Evolutionary conservation across 202 grass and related monocot species (phyloP), one percentile per base, ranked within the genome.

Genomic region (Musa balbisiana): DNA sequence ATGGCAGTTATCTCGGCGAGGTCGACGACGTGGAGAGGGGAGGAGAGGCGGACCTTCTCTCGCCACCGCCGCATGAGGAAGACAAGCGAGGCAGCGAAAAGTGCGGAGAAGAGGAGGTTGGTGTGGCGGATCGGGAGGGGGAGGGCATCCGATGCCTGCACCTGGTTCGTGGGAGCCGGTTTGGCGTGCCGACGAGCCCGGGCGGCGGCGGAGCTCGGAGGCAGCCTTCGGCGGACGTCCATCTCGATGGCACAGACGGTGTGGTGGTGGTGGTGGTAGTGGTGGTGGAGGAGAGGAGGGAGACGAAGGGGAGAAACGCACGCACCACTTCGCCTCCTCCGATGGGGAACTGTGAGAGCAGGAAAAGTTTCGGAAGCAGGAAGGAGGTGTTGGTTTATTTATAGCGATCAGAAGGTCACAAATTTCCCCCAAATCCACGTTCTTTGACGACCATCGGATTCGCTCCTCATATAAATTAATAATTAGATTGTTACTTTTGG

Each of bases 141-240:
- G 27, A 75, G 73, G 26, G 73, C 73, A 26, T 75, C 73, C 9
- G 73, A 75, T 8, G 73, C 73, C 73, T 75, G 68, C 16, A 52
- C 33, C 33, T 49, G 73, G 73, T 10, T 9, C 9, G 55, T 1
- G 53, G 73, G 3, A 13, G 22, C 23, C 23, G 63, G 13, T 43
- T 43, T 43, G 24, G 23, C 1, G 23, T 11, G 9, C 23, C 63
- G 24, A 13, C 21, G 23, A 11, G 23, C 63, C 20, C 21, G 20
- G 17, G 15, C n/a, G 58, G 62, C 2, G 63, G 23, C 63, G 23
- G 22, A 65, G 63, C 21, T 26, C 8, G 33, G 33, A 6, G 33
- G 33, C 5, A 43, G 33, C 33, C 33, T 43, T 43, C 33, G 33
- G 33, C 33, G 33, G 33, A 43, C 3, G 33, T 43, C 33, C 33